Conservation (phyloP, 305 asterid genomes). For the Plantago coronopus region DNA sequence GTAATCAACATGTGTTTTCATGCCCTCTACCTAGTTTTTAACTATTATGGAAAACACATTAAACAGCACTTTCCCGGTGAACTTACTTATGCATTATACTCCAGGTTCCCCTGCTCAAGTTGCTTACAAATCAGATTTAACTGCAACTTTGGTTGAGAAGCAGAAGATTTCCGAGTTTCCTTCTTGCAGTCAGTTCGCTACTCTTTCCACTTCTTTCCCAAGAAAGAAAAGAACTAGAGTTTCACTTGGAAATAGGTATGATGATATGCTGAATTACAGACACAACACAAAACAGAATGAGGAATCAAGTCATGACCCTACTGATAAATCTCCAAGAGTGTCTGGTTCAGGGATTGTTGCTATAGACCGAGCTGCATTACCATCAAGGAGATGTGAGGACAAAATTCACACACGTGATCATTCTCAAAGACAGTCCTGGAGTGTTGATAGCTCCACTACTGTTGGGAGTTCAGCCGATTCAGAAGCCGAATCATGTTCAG, state of each 20-base stretch:
- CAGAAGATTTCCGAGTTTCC: too few species aligned
- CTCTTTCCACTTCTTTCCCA: neutral
- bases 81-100: neutral
- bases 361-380: neutral
- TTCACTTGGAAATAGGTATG: neutral
- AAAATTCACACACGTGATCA: neutral
- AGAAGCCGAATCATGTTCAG: conserved; percentile 1
- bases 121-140: neutral
- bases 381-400: neutral
- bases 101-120: neutral
- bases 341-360: too few species aligned
- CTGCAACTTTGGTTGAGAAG: too few species aligned
- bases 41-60: neutral
- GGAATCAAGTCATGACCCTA: neutral
- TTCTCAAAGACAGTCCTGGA: neutral
- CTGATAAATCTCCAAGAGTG: too few species aligned
- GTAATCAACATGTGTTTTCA: too few species aligned
- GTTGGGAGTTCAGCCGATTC: neutral
- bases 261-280: neutral
- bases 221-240: neutral
- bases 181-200: too few species aligned
- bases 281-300: neutral
- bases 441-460: neutral
- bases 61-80: neutral
- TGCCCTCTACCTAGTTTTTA: too few species aligned